Evolutionary conservation across 371 early-diverging fungal genomes (phyloP).

Genomic region (Mortierella sp.): DNA sequence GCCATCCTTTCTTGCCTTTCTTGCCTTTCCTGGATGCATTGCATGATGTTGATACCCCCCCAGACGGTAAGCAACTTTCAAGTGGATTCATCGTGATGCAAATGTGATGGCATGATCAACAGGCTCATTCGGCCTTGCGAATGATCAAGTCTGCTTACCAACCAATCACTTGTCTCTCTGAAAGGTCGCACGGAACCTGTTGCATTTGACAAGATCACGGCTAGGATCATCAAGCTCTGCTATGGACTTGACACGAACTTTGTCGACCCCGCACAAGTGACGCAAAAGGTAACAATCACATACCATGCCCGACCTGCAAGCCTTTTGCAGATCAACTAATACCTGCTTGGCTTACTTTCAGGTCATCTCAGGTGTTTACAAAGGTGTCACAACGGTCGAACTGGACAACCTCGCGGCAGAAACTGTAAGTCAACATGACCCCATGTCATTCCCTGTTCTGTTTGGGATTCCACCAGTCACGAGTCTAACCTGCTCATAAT

Average conservation of each 20-base stretch:
- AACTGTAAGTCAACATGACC: conserved; percentile 64
- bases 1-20: background rate
- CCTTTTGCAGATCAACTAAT: background rate
- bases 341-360: conserved; percentile 18
- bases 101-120: background rate
- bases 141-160: background rate
- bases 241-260: conserved; percentile 93
- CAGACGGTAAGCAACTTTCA: conserved; percentile 14
- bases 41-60: background rate
- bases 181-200: conserved; percentile 86
- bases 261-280: conserved; percentile 91
- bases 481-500: background rate
- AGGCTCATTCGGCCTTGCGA: background rate
- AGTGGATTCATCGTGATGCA: background rate
- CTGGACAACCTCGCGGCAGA: conserved; percentile 98
- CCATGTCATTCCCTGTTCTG: background rate
- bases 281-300: conserved; percentile 81
- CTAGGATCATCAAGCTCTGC: conserved; percentile 91
- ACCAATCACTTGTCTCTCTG: background rate
- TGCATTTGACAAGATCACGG: conserved; percentile 96
- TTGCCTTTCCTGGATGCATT: background rate
- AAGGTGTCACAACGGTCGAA: conserved; percentile 96
- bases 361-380: conserved; percentile 96
- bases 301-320: background rate
- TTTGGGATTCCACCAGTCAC: background rate